Evolutionary conservation across 768 basidiomycete genomes (phyloP).

Genomic region (Boletellus ananiceps): DNA sequence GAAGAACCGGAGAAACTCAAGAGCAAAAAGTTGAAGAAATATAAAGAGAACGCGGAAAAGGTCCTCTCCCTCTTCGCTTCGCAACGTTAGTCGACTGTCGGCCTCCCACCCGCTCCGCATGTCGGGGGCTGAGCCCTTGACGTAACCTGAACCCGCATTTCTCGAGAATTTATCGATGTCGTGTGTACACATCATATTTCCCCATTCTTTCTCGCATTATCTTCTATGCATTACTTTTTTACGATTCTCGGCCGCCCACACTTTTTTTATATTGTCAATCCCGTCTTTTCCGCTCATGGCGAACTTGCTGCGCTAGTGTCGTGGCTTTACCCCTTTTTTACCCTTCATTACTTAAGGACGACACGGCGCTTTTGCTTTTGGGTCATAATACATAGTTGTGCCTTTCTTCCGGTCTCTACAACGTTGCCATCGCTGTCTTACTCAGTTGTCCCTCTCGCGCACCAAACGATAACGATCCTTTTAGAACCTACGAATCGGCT

Average conservation of each 20-base stretch:
- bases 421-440: conserved; percentile 32
- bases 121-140: conserved; percentile 25
- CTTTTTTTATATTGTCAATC: conserved; percentile 9
- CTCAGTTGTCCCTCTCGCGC: conserved; percentile 14
- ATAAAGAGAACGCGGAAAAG: conserved; percentile 85
- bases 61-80: conserved; percentile 78
- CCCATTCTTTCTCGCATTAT: conserved; percentile 16
- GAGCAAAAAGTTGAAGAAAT: conserved; percentile 78
- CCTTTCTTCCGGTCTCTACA: conserved; percentile 24
- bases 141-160: conserved; percentile 11
- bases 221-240: conserved; percentile 26
- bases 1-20: conserved; percentile 57
- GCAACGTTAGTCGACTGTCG: conserved; percentile 44
- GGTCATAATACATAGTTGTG: conserved; percentile 27
- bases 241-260: conserved; percentile 18
- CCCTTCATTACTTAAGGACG: conserved; percentile 22
- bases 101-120: neutral
- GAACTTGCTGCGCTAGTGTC: conserved; percentile 25
- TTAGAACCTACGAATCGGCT: conserved; percentile 18
- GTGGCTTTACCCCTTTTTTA: conserved; percentile 4
- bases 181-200: conserved; percentile 21
- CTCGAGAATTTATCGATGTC: conserved; percentile 15
- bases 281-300: neutral
- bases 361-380: conserved; percentile 20
- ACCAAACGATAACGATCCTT: conserved; percentile 26